A percentile compares a stretch with the other conserved stretches of the same genome.
Conservation (phyloP, 139 green algal genomes). For the Micractinium sp. region DNA sequence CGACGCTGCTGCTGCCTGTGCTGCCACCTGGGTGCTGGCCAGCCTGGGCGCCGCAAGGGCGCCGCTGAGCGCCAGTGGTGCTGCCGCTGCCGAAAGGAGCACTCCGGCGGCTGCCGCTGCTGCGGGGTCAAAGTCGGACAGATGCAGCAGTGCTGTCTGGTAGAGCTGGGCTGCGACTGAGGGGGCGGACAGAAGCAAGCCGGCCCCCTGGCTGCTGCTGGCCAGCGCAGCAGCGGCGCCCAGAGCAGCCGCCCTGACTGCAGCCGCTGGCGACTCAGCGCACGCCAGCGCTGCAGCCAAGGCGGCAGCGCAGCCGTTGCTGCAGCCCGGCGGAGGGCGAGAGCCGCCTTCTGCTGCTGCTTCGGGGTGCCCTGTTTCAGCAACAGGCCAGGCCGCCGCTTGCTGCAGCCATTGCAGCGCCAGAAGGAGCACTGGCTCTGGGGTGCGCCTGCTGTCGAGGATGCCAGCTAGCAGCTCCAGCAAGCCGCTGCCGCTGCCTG, state of each 20-base stretch:
- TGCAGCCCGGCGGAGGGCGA: background rate
- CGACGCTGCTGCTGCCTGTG: background rate
- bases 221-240: background rate
- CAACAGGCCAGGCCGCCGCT: background rate
- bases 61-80: background rate
- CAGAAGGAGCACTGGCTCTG: background rate
- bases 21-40: background rate
- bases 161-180: background rate
- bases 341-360: background rate
- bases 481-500: background rate
- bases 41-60: background rate
- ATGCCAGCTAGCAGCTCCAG: background rate
- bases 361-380: no score
- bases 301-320: background rate
- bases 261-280: background rate
- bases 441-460: background rate
- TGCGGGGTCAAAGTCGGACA: slow-evolving; percentile 14
- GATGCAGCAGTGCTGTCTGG: slow-evolving; percentile 7
- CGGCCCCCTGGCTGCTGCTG: background rate
- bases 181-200: background rate
- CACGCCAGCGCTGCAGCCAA: background rate
- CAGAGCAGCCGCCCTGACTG: background rate
- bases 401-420: slow-evolving; percentile 1
- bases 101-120: slow-evolving; percentile 19
- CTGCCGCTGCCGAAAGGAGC: slow-evolving; percentile 9